A percentile compares a stretch with the other conserved stretches of the same genome.
phyloP scores from a whole-genome alignment of 768 basidiomycete genomes.

The Mycena vulgaris region DNA sequence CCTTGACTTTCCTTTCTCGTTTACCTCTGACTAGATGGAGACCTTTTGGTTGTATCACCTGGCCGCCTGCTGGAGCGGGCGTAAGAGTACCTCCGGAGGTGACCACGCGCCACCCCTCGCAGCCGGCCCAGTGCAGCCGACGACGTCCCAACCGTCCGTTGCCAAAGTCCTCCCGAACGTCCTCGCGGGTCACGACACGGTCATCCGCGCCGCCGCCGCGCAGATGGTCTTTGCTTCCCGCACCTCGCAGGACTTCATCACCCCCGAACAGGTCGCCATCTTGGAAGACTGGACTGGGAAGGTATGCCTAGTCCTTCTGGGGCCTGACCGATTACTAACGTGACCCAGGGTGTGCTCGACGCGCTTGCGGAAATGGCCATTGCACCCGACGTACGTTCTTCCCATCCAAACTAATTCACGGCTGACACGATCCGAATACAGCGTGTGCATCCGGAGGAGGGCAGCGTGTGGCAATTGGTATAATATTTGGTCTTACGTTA shows the following conservation, averaged over 20 bases:
- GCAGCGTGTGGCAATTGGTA: conserved; percentile 69
- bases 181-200: conserved; percentile 46
- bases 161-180: conserved; percentile 29
- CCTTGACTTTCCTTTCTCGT: conserved; percentile 15
- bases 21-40: conserved; percentile 74
- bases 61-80: conserved; percentile 75
- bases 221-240: conserved; percentile 90
- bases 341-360: conserved; percentile 66
- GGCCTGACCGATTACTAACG: conserved; percentile 19
- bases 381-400: conserved; percentile 63
- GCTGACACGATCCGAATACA: conserved; percentile 32
- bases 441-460: conserved; percentile 63
- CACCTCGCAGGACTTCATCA: conserved; percentile 80
- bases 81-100: conserved; percentile 43
- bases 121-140: conserved; percentile 59
- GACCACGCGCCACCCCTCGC: conserved; percentile 57
- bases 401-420: not conserved
- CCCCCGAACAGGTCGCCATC: conserved; percentile 71
- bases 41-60: conserved; percentile 88
- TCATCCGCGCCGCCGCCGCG: conserved; percentile 82
- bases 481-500: not conserved
- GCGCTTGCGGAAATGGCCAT: conserved; percentile 67
- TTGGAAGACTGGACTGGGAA: conserved; percentile 75
- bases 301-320: conserved; percentile 46
- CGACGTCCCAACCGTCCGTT: conserved; percentile 48